Evolutionary conservation across 2,329 filamentous ascomycete genomes (phyloP).

Genomic region (Botrytis fabae): DNA sequence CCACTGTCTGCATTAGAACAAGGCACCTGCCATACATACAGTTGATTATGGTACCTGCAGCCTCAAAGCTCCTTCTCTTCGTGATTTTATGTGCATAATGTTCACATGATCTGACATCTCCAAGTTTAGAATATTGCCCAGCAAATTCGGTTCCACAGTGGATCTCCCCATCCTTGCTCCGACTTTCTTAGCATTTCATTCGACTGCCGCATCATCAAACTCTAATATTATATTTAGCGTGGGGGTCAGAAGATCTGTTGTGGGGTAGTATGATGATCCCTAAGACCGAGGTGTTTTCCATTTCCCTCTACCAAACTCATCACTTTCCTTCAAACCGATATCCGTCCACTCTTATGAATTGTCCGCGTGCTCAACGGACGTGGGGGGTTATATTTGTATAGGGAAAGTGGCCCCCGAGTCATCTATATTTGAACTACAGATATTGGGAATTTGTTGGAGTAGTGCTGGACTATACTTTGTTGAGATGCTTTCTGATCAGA

Average conservation of each 20-base stretch:
- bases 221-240: not conserved
- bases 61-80: not conserved
- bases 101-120: not conserved
- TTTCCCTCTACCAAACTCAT: not conserved
- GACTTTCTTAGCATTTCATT: not conserved
- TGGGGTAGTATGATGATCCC: not conserved
- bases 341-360: not conserved
- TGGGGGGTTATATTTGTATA: not conserved
- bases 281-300: not conserved
- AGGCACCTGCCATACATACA: not conserved
- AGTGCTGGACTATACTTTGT: constrained; percentile 3
- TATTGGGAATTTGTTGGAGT: not conserved
- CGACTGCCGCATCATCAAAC: not conserved
- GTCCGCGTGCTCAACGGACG: not conserved
- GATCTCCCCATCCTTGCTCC: not conserved
- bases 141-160: not conserved
- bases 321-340: not conserved
- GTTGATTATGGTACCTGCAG: not conserved
- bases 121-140: not conserved
- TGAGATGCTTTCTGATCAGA: not conserved
- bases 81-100: not conserved
- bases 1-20: not conserved
- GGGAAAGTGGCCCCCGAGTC: not conserved
- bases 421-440: not conserved
- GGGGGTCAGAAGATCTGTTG: not conserved